Conservation (phyloP, 2,329 filamentous ascomycete species). For the Trichoderma polysporum region DNA sequence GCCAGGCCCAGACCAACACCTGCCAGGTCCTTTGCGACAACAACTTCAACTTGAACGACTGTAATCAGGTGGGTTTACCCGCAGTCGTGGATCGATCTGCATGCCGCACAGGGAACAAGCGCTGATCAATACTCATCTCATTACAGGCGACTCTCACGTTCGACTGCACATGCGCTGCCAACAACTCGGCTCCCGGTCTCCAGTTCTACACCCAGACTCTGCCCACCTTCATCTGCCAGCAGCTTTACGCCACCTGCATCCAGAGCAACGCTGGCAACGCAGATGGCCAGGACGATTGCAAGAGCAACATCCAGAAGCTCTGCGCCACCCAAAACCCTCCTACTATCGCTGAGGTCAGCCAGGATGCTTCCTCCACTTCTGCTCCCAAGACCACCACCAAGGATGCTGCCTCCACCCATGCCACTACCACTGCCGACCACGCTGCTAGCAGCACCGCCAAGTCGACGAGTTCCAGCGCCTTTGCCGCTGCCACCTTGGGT, state of each 20-base stretch:
- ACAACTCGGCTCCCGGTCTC: conserved; percentile 51
- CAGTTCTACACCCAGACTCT: conserved; percentile 55
- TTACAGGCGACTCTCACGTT: conserved; percentile 45
- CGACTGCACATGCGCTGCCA: conserved; percentile 49
- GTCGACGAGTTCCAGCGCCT: conserved; percentile 29
- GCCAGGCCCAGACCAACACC: conserved; percentile 50
- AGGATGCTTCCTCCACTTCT: conserved; percentile 21
- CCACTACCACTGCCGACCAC: conserved; percentile 3
- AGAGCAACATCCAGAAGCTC: conserved; percentile 44
- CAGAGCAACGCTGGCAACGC: conserved; percentile 41
- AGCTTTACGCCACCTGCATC: conserved; percentile 51
- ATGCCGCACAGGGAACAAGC: conserved; percentile 3
- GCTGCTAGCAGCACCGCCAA: conserved; percentile 35
- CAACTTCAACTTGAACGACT: conserved; percentile 43
- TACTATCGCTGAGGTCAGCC: conserved; percentile 33
- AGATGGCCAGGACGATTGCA: conserved; percentile 49
- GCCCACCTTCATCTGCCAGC: conserved; percentile 52
- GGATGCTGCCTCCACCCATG: conserved; percentile 28
- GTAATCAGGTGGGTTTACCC: conserved; percentile 44
- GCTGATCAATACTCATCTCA: conserved; percentile 18
- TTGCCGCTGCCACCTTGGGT: conserved; percentile 45
- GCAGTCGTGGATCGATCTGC: conserved; percentile 7
- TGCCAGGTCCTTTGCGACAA: conserved; percentile 49
- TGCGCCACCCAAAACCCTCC: conserved; percentile 44
- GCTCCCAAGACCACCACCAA: conserved; percentile 28